Evolutionary conservation across 2,329 filamentous ascomycete species (phyloP), one percentile per base, ranked within the genome.

Genomic region (Aureobasidium sp.): DNA sequence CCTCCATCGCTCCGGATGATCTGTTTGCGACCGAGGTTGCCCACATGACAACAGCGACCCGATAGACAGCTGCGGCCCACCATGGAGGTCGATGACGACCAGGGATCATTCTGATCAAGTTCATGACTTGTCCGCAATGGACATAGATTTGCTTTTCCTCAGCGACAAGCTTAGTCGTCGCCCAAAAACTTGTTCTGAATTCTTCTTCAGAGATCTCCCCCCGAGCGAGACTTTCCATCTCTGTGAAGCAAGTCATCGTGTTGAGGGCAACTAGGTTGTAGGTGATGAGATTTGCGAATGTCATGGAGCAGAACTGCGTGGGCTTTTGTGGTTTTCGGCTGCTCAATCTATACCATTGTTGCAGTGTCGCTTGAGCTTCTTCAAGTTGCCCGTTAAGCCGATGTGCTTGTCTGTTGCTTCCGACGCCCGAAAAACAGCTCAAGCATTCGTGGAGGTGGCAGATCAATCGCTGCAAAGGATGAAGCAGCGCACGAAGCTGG

Each of bases 191-290:
- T 45, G 87, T 75, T 80, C 86, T 86, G 71, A 85, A 86, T 4
- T 83, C 82, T 10, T 84, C 84, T 68, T 90, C 85, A 53, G 87
- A 82, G 27, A 80, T 82, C 66, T 92, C 89, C 42, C 86, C 83
- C 20, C 90, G 85, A 4, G 90, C 90, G 13, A 93, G 80, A 4
- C 85, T 83, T 78, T 93, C 91, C 53, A 93, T 88, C 70, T 90
- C 88, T 2, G 87, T 83, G 72, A 93, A 91, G 76, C 88, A 88
- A 20, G 89, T 90, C 33, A 91, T 85, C 11, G 88, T 86, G 70
- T 92, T 92, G 66, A 93, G 83, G 56, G 86, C 90, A 73, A 93
- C 89, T 48, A 93, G 83, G 71, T 93, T 91, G 75, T 91, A 93
- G 67, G 93, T 84, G 50, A 91, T 85, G 48, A 93, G 77, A 72